Conservation (phyloP, 2,329 filamentous ascomycete species). For the Knufia fluminis region DNA sequence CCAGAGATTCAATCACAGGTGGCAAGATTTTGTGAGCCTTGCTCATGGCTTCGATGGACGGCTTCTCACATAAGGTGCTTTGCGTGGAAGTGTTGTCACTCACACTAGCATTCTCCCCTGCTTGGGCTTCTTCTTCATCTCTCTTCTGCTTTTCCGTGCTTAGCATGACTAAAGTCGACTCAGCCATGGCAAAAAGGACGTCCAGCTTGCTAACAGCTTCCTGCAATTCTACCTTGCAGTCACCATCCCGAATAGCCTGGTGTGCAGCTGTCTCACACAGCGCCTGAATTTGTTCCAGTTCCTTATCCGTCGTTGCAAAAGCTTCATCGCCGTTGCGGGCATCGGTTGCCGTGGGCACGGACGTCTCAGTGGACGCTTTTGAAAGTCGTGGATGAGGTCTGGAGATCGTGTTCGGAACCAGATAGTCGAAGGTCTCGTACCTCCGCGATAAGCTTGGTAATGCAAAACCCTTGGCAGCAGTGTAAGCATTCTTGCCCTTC, state of each 20-base stretch:
- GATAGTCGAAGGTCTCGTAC: neutral
- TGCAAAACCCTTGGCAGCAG: slow-evolving; percentile 41
- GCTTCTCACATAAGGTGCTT: slow-evolving; percentile 9
- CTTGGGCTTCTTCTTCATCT: slow-evolving; percentile 17
- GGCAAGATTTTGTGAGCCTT: neutral
- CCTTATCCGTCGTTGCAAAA: slow-evolving; percentile 68
- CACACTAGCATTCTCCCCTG: slow-evolving; percentile 7
- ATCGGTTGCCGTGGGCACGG: neutral
- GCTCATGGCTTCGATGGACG: slow-evolving; percentile 2
- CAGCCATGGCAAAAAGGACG: slow-evolving; percentile 53
- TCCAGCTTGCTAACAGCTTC: slow-evolving; percentile 58
- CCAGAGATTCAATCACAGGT: neutral
- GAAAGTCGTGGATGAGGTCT: neutral
- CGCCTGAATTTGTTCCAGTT: slow-evolving; percentile 67
- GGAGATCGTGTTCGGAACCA: neutral
- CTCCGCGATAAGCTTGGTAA: slow-evolving; percentile 13
- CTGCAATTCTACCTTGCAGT: slow-evolving; percentile 67
- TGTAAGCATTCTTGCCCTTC: slow-evolving; percentile 71
- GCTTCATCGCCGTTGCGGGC: slow-evolving; percentile 44
- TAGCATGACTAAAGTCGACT: slow-evolving; percentile 46
- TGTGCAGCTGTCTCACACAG: slow-evolving; percentile 82
- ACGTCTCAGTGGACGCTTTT: slow-evolving; percentile 1
- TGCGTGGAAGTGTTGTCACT: slow-evolving; percentile 8
- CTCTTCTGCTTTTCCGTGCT: slow-evolving; percentile 28
- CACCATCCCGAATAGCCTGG: slow-evolving; percentile 77